Base-by-base conservation (phyloP, 495 filamentous ascomycete genomes). In the Hypoxylon cercidicola region DNA sequence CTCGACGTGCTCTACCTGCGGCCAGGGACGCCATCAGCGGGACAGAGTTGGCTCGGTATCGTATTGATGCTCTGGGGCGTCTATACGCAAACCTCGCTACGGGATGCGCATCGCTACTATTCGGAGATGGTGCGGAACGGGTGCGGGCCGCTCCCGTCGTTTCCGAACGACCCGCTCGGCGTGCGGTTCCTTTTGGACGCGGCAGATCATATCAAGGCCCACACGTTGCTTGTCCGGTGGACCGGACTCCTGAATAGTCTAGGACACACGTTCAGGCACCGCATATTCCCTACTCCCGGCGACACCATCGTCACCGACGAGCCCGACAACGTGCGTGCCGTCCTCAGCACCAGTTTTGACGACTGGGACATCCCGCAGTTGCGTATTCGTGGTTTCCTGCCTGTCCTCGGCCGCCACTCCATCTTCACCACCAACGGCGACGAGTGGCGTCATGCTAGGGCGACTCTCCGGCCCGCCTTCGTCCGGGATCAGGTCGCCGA, bases 381-480 rank as follows among this genome's bases (percentile, higher is more conserved):
- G 19, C 60, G 80, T 1, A 68, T 77, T 11, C 39, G 67, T 23
- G 60, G 68, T 13, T 56, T 72, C 16, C 57, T 77, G 13, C 73
- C 73, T 2, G 61, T 79, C 0, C 64, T 81, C 8, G 80, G 80
- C 0, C 66, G 40, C 7, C 65, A 78, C 28, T 77, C 74, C 52
- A 89, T 96, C 57, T 93, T 94, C 74, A 88, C 85, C 2, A 78
- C 83, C 3, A 90, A 94, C 75, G 91, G 90, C 0, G 71, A 77
- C 2, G 79, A 79, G 4, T 94, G 91, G 90, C 75, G 79, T n/a
- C 73, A 74, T 23, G 78, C 81, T 0, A 72, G 82, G 30, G 66
- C 75, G n/a, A 69, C 81, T 52, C 67, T 85, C 19, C 69, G 77
- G 20, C 81, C 81, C 0, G 78, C 78, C 30, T 84, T 85, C 64